A percentile compares a stretch with the other conserved stretches of the same genome.
Evolutionary conservation across 2,329 filamentous ascomycete species (phyloP).

Genomic region (Aspergillus thermomutatus): DNA sequence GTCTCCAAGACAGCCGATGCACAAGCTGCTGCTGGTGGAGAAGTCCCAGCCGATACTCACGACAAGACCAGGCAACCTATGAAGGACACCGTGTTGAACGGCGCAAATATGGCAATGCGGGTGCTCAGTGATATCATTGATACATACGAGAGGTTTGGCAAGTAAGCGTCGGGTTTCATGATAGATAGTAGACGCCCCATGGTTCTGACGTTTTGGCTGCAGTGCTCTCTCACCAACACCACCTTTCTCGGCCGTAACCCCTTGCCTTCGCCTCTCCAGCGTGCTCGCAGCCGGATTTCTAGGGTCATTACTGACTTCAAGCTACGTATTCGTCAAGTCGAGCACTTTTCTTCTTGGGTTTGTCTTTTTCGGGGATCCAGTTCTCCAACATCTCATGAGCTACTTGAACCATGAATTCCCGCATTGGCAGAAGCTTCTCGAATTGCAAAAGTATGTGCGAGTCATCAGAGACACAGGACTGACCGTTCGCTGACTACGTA

Average conservation of each 20-base stretch:
- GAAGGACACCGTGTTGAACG: constrained; percentile 71
- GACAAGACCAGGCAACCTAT: constrained; percentile 79
- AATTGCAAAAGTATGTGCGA: constrained; percentile 58
- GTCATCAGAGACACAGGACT: too few species aligned
- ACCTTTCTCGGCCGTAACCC: constrained; percentile 56
- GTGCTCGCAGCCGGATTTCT: constrained; percentile 54
- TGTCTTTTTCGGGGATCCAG: constrained; percentile 74
- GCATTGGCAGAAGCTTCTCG: constrained; percentile 71
- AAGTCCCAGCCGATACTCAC: constrained; percentile 49
- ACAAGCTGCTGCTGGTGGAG: constrained; percentile 52
- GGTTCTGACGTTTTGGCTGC: constrained; percentile 1
- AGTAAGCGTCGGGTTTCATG: constrained; percentile 39
- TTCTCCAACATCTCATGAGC: constrained; percentile 59
- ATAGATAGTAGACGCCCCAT: not conserved
- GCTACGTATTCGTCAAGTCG: constrained; percentile 63
- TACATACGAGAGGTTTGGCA: constrained; percentile 62
- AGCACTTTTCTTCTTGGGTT: constrained; percentile 67
- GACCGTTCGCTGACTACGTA: constrained; percentile 13
- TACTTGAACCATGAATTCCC: constrained; percentile 54
- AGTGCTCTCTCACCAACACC: constrained; percentile 61
- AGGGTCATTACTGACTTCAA: constrained; percentile 52
- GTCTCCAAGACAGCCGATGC: constrained; percentile 55
- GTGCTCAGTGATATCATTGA: constrained; percentile 58
- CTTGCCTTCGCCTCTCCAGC: constrained; percentile 54
- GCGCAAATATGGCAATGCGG: constrained; percentile 72